Evolutionary conservation across 441 rosid species (phyloP).

Genomic region (Mallotus repandus): DNA sequence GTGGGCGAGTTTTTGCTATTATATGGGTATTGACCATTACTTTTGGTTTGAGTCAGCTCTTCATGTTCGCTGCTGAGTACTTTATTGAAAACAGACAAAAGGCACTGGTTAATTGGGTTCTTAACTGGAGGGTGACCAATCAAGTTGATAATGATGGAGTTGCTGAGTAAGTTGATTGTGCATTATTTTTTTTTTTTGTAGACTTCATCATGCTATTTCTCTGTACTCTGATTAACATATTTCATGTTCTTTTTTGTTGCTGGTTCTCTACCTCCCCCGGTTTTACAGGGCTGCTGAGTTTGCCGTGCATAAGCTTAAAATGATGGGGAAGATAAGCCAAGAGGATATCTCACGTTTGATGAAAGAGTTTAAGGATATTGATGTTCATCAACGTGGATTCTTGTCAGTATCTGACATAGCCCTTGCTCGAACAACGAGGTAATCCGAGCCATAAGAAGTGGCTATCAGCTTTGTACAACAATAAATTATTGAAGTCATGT

Average conservation of each 20-base stretch:
- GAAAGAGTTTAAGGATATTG: conserved; percentile 56
- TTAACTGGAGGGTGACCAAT: conserved; percentile 41
- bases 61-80: conserved; percentile 53
- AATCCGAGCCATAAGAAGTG: background rate
- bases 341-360: conserved; percentile 41
- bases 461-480: no score
- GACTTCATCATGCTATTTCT: no score
- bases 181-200: background rate
- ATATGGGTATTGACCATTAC: conserved; percentile 59
- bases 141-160: conserved; percentile 53
- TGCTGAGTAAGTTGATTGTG: conserved; percentile 44
- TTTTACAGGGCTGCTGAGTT: conserved; percentile 48
- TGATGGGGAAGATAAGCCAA: conserved; percentile 60
- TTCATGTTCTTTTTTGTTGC: background rate
- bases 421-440: conserved; percentile 27
- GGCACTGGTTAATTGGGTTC: conserved; percentile 58
- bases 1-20: conserved; percentile 56
- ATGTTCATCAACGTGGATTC: conserved; percentile 54
- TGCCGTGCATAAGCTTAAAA: conserved; percentile 51
- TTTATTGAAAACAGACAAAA: conserved; percentile 52
- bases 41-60: conserved; percentile 53
- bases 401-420: conserved; percentile 40
- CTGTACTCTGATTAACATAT: background rate
- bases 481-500: background rate
- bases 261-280: background rate